Conservation (phyloP, 495 filamentous ascomycete species). For the Neurospora pannonica region DNA sequence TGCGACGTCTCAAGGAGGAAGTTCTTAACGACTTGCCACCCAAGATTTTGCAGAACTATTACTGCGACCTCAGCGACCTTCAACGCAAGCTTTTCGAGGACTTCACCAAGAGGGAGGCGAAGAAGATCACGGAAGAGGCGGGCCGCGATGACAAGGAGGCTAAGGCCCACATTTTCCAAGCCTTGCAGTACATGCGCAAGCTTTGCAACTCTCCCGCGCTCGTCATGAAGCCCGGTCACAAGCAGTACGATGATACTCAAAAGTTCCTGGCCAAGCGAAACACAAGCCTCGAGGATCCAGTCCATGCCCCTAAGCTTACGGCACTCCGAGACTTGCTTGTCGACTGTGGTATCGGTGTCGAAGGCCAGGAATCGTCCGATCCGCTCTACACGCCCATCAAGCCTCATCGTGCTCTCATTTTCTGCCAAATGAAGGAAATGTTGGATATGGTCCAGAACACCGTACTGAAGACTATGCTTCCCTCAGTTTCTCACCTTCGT, state of each 20-base stretch:
- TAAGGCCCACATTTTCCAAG: constrained; percentile 98
- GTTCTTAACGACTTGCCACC: constrained; percentile 92
- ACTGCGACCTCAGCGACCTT: constrained; percentile 94
- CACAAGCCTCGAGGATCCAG: constrained; percentile 70
- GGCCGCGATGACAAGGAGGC: constrained; percentile 73
- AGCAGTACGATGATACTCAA: constrained; percentile 79
- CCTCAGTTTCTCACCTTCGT: constrained; percentile 78
- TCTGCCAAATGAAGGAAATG: constrained; percentile 99
- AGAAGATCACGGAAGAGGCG: constrained; percentile 68
- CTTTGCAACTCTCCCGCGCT: constrained; percentile 94
- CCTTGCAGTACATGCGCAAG: constrained; percentile 98
- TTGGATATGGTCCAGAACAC: constrained; percentile 93
- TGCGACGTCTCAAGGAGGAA: constrained; percentile 95
- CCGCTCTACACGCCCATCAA: constrained; percentile 64
- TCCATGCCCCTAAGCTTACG: constrained; percentile 85
- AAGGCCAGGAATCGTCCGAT: constrained; percentile 56
- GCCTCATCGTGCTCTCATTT: constrained; percentile 89
- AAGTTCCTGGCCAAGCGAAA: constrained; percentile 58
- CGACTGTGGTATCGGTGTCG: constrained; percentile 87
- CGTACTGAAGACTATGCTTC: constrained; percentile 76
- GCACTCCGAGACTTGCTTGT: constrained; percentile 83
- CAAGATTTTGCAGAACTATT: constrained; percentile 99
- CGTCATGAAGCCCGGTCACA: constrained; percentile 88
- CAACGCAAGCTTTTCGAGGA: constrained; percentile 94
- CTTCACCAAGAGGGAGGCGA: constrained; percentile 87